Percentiles rank a stretch among this genome's conserved stretches.
Conservation (phyloP, 441 rosid genomes). For the Gossypium davidsonii region DNA sequence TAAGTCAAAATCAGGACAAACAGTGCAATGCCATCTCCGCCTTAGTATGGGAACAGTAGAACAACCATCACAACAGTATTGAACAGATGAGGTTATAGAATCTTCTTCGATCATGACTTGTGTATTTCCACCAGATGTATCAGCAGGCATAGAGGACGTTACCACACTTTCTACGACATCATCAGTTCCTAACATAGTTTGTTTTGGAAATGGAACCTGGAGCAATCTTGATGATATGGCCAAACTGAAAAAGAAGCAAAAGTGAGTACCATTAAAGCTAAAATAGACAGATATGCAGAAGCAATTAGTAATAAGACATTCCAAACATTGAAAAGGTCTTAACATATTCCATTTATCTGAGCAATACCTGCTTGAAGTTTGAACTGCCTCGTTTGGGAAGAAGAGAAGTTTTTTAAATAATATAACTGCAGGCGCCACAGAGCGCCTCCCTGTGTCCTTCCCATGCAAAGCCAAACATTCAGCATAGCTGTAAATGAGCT, state of each 20-base stretch:
- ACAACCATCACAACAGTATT: conserved; percentile 99
- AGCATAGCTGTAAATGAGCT: conserved; percentile 91
- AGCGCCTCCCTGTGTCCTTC: conserved; percentile 48
- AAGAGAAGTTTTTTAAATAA: conserved; percentile 83
- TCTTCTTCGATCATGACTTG: conserved; percentile 98
- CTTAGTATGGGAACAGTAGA: conserved; percentile 96
- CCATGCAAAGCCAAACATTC: conserved; percentile 93
- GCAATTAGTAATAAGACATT: conserved; percentile 2
- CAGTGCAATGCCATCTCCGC: conserved; percentile 98
- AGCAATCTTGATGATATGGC: conserved; percentile 99
- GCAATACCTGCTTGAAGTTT: conserved; percentile 93
- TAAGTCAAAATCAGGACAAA: conserved; percentile 98
- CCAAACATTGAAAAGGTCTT: not conserved
- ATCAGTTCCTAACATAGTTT: conserved; percentile 86
- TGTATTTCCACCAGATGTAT: conserved; percentile 58
- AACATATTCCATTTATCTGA: not conserved
- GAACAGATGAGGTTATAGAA: conserved; percentile 93
- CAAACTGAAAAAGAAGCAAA: conserved; percentile 52
- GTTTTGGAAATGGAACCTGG: conserved; percentile 99
- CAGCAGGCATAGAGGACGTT: conserved; percentile 53
- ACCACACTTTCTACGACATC: conserved; percentile 65
- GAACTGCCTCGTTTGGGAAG: conserved; percentile 82
- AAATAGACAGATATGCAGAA: conserved; percentile 8
- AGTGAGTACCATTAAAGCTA: conserved; percentile 21
- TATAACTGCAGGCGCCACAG: conserved; percentile 93